Evolutionary conservation across 2,329 filamentous ascomycete species (phyloP), one percentile per base, ranked within the genome.

Genomic region (Aureobasidium sp.): DNA sequence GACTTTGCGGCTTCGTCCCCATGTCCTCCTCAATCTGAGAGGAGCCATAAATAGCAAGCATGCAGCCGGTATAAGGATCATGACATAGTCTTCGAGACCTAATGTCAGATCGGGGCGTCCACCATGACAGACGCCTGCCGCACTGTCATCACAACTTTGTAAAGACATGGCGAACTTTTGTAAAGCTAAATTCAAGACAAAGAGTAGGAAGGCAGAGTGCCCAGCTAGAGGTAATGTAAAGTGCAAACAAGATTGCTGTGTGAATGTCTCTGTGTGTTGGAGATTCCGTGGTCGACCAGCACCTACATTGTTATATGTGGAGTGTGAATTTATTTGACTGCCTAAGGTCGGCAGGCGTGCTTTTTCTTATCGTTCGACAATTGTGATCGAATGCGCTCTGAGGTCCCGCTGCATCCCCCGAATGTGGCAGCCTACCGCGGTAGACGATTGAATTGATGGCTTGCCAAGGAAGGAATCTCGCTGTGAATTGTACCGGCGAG

Each of bases 41-140:
- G 68, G 68, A 10, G 68, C 68, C 29, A 70, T 63, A 16, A 70
- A 51, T 3, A 70, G 61, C n/a, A 70, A 60, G 34, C 64, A 44
- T 32, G 65, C 66, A 34, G 69, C 67, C 0, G 69, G 68, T 27
- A 70, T 62, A 8, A 70, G 62, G 3, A 67, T 66, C 21, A 71
- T 60, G 32, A 70, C 62, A 66, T 64, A 70, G 47, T 71, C 67
- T 54, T 71, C 68, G 30, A 71, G 70, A 32, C 66, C 61, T 10
- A 71, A 55, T 14, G 69, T 71, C 61, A 71, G 67, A 50, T 69
- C 69, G 5, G 57, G 57, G 5, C 57, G 57, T 16, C 57, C 57
- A 13, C 45, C 45, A 50, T 50, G 57, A 27, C 57, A 59, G 14
- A 59, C 21, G 16, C 57, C 57, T 14, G 37, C 16, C 3, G 10